A percentile compares a stretch with the other conserved stretches of the same genome.
Evolutionary conservation across 2,329 filamentous ascomycete species (phyloP).

Genomic region (Neurospora sp.): DNA sequence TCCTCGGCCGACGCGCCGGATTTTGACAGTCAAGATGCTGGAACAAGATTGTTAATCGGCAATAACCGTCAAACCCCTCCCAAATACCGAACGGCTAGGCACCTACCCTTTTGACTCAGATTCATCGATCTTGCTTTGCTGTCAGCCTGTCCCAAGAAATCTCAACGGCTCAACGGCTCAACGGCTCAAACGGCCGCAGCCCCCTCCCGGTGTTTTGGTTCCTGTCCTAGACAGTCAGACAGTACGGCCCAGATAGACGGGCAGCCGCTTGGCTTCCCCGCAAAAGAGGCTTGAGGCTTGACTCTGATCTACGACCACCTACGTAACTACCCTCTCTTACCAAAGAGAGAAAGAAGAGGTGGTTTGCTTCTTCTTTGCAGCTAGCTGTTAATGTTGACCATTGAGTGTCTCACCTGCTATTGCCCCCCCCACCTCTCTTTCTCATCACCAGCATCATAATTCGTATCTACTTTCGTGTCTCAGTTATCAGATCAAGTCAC

Average conservation of each 20-base stretch:
- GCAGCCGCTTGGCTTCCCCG: background rate
- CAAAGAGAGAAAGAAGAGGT: background rate
- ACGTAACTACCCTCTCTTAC: background rate
- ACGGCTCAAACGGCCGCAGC: background rate
- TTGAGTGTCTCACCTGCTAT: background rate
- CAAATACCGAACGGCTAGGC: background rate
- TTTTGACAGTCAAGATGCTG: background rate
- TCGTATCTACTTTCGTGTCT: background rate
- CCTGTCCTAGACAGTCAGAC: background rate
- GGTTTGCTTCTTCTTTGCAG: background rate
- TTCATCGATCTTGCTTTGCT: background rate
- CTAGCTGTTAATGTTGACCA: background rate
- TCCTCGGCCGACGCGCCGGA: background rate
- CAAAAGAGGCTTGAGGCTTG: background rate
- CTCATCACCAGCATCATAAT: background rate
- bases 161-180: background rate
- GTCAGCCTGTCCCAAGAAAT: background rate
- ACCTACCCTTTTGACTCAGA: background rate
- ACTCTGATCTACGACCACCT: background rate
- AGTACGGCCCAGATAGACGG: background rate
- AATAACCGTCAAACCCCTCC: background rate
- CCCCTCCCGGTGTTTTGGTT: background rate
- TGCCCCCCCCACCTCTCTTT: background rate
- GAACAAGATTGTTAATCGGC: background rate
- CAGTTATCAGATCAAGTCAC: background rate